Percentiles rank a stretch among this genome's conserved stretches.
phyloP scores from a whole-genome alignment of 2,329 filamentous ascomycete species.

The Cordyceps javanica region DNA sequence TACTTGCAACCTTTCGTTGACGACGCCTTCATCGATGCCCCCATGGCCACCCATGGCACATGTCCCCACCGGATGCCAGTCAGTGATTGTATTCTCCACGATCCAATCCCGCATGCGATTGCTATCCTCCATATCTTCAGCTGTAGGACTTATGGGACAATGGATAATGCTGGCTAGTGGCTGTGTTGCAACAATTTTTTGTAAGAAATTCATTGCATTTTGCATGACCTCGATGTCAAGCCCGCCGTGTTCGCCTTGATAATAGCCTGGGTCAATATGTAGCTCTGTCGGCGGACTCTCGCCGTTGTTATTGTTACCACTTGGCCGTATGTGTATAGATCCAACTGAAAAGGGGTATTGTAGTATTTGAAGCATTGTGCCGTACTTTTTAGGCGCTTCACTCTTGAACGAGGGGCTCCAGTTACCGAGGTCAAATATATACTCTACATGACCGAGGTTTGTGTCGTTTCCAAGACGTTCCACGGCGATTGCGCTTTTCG shows the following conservation, averaged over 20 bases:
- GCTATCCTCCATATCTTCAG: slow-evolving; percentile 15
- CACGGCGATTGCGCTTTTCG: slow-evolving; percentile 24
- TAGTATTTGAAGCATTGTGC: slow-evolving; percentile 42
- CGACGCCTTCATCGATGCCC: slow-evolving; percentile 26
- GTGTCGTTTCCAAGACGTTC: slow-evolving; percentile 27
- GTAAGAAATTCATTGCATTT: slow-evolving; percentile 32
- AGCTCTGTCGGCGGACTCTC: not conserved
- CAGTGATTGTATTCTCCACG: slow-evolving; percentile 23
- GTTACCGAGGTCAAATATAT: slow-evolving; percentile 42
- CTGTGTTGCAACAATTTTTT: slow-evolving; percentile 31
- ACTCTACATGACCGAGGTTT: slow-evolving; percentile 40
- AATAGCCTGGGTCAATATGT: slow-evolving; percentile 37
- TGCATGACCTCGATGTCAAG: slow-evolving; percentile 39
- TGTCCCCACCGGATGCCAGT: slow-evolving; percentile 36
- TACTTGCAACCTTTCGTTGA: slow-evolving; percentile 24
- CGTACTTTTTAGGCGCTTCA: slow-evolving; percentile 36
- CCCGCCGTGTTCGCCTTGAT: slow-evolving; percentile 29
- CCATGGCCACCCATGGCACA: slow-evolving; percentile 27
- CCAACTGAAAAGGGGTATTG: slow-evolving; percentile 47
- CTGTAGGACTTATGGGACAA: slow-evolving; percentile 20
- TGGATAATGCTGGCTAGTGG: slow-evolving; percentile 34
- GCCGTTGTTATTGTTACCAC: slow-evolving; percentile 22
- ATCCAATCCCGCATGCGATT: slow-evolving; percentile 22
- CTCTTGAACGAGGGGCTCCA: slow-evolving; percentile 34
- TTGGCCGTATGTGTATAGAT: slow-evolving; percentile 35